Conservation (phyloP, 306 rosid genomes). For the Glycine soja region DNA sequence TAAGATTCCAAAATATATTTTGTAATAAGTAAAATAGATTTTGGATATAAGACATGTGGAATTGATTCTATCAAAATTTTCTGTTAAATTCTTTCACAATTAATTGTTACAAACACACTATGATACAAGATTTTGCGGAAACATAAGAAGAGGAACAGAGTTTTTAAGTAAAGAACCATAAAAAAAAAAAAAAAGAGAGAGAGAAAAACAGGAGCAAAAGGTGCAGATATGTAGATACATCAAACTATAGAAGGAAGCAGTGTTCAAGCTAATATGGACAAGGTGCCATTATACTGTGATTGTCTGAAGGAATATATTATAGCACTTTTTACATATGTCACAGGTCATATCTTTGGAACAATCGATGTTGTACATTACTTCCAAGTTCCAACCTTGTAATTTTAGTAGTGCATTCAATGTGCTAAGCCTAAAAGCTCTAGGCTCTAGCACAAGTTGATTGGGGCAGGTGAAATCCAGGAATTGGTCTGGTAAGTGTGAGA, state of each 20-base stretch:
- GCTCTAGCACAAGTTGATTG: constrained; percentile 41
- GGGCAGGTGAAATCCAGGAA: constrained; percentile 62
- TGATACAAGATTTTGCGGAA: not conserved
- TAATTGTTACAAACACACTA: not conserved
- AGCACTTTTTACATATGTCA: constrained; percentile 31
- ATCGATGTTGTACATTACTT: constrained; percentile 26
- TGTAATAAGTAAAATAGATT: not conserved
- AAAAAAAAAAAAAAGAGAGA: not conserved
- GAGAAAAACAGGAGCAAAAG: not conserved
- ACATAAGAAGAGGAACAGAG: constrained; percentile 11
- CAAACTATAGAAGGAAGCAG: constrained; percentile 5
- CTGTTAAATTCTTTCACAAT: not conserved
- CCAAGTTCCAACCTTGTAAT: constrained; percentile 16
- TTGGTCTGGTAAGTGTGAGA: constrained; percentile 61
- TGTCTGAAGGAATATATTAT: constrained; percentile 32
- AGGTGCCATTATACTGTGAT: constrained; percentile 10
- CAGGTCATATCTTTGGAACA: constrained; percentile 40
- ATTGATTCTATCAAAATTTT: not conserved
- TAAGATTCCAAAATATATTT: not conserved
- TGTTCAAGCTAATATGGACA: constrained; percentile 28
- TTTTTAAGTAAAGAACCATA: not conserved
- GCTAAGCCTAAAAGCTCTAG: constrained; percentile 14
- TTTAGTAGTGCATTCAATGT: constrained; percentile 32
- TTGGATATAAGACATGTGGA: not conserved
- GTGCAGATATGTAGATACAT: not conserved